Conservation (phyloP, 768 basidiomycete genomes). For the Nidularia pulvinata region DNA sequence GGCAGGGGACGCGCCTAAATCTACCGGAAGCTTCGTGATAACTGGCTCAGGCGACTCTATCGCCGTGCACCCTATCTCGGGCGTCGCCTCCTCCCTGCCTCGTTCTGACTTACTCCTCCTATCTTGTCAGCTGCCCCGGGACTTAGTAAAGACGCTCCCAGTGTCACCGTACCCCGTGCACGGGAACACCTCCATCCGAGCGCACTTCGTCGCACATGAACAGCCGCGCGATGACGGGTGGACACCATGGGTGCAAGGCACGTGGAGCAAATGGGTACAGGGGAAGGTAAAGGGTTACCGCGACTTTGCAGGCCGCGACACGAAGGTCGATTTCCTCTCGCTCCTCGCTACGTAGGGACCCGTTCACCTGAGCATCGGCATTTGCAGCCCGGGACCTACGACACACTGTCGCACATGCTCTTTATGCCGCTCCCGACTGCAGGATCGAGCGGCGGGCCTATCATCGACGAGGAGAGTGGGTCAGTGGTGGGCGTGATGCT, state of each 20-base stretch:
- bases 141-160: constrained; percentile 42
- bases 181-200: constrained; percentile 40
- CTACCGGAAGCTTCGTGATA: constrained; percentile 45
- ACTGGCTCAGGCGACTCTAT: constrained; percentile 30
- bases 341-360: too few relatives aligned
- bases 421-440: constrained; percentile 54
- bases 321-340: too few relatives aligned
- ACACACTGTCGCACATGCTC: constrained; percentile 55
- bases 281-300: constrained; percentile 57
- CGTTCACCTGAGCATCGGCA: neutral
- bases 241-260: constrained; percentile 51
- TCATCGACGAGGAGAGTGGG: constrained; percentile 59
- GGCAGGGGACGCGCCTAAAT: constrained; percentile 6
- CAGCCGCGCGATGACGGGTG: constrained; percentile 37
- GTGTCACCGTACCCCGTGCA: constrained; percentile 64
- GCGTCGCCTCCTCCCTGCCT: constrained; percentile 56
- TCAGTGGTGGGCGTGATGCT: constrained; percentile 66
- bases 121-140: constrained; percentile 17
- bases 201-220: constrained; percentile 52
- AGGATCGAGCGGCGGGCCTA: constrained; percentile 72
- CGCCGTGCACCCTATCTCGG: constrained; percentile 33
- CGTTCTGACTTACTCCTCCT: constrained; percentile 57
- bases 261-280: constrained; percentile 51
- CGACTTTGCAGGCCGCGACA: constrained; percentile 57
- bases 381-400: constrained; percentile 67